Evolutionary conservation across 208 protist genomes (phyloP), one percentile per base, ranked within the genome.

Genomic region (Porcisia deanei): DNA sequence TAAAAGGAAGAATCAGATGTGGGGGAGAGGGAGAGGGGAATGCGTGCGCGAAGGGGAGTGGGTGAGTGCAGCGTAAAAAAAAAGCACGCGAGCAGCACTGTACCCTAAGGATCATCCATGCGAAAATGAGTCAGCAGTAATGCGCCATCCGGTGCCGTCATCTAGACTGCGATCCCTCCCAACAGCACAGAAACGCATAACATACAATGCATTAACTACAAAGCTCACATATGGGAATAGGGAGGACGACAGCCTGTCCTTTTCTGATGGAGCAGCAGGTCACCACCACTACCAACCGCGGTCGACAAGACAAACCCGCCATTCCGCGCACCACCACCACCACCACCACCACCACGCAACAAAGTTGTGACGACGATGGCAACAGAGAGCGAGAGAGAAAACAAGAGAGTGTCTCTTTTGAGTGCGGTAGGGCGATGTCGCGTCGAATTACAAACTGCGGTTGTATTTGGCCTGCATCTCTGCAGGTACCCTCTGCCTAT

Each of bases 401-500:
- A 22, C 37, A 54, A 52, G 25, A 59, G 22, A 0, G 47, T 18
- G 59, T 54, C 12, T 52, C n/a, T 43, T 14, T 47, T 47, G 12
- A 3, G 49, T 37, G 47, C 16, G 16, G 47, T 7, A 22, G 47
- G 30, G 47, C 47, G 12, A 18, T 53, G 25, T 22, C 18, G 30
- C n/a, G 14, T 37, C 25, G 41, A 49, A 4, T 80, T 90, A 94
- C 43, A 95, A 75, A 25, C 75, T 73, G 47, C 82, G 84, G 61
- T 63, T 88, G 81, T 87, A 97, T 69, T 91, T 90, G 16, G 77
- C 86, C 55, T 79, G 80, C 30, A 91, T 20, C 41, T 68, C 68
- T 16, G 79, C 85, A 7, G 85, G 84, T 3, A 97, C 82, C 54
- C 81, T 83, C 55, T 88, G 72, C 52, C 83, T 81, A 57, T 97